Evolutionary conservation across 805 yeast species (phyloP), one percentile per base, ranked within the genome.

Genomic region (Yarrowia hollandica): DNA sequence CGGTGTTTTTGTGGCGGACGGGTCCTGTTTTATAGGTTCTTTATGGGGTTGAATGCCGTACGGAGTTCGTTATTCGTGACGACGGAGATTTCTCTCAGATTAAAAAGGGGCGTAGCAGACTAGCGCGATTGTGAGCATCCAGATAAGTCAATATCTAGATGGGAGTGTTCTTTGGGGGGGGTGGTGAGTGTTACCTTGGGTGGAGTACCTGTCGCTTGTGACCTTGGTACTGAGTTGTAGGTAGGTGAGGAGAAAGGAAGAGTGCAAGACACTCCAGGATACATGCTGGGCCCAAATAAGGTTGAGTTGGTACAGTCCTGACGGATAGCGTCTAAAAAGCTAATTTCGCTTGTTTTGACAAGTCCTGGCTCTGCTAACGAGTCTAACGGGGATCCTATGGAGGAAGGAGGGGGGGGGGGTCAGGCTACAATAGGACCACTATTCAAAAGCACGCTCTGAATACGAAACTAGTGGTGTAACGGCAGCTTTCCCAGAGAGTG

Each of bases 21-120:
- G n/a, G n/a, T n/a, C n/a, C n/a, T n/a, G n/a, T n/a, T n/a, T n/a
- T n/a, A n/a, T n/a, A n/a, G n/a, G n/a, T n/a, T n/a, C n/a, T n/a
- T n/a, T n/a, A n/a, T n/a, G n/a, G n/a, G n/a, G n/a, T n/a, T n/a
- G 4, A 15, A 44, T 44, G 54, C 37, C 54, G 54, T 19, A 30
- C 37, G 26, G 21, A 16, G 42, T 35, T n/a, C n/a, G n/a, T n/a
- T n/a, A n/a, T n/a, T n/a, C n/a, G 48, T 41, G 22, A 44, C 55
- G 55, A 48, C 55, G 55, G 55, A 48, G 55, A 48, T 48, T 33
- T 48, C 55, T 48, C 55, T 48, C 55, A 33, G 55, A 22, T 48
- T 48, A 48, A 33, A 30, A 44, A 16, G 48, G 26, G 54, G 54
- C 54, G 35, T 28, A 15, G 54, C 26, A 30, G 54, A 31, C 22